These are phyloP conservation scores for Cutaneotrichosporon cutaneum DNA, from an alignment of 1,284 basidiomycete species.

Conservation along the genomic window DNA sequence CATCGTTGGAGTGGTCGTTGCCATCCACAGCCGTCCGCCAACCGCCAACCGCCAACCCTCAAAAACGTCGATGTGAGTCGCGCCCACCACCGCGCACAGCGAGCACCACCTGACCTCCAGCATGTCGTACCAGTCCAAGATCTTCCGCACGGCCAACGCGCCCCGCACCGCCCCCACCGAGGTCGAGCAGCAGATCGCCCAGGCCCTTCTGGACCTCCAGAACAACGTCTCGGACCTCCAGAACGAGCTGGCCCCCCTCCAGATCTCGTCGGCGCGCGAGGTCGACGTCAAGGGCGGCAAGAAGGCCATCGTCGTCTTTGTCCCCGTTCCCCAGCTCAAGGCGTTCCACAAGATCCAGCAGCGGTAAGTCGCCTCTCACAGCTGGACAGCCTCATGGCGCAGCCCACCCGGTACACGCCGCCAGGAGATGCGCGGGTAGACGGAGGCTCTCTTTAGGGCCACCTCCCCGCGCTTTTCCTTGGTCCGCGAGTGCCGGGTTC, in stretches of 20 bases:
- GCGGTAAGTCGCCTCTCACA: constrained; percentile 64
- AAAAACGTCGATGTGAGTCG: constrained; percentile 15
- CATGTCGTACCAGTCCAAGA: constrained; percentile 29
- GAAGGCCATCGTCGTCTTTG: constrained; percentile 99
- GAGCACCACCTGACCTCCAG: constrained; percentile 1
- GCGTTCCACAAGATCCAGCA: constrained; percentile 99
- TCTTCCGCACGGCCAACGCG: constrained; percentile 62
- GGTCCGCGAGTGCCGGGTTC: constrained; percentile 21
- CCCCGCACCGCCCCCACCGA: constrained; percentile 85
- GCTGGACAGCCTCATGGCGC: constrained; percentile 5
- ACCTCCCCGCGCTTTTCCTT: constrained; percentile 45
- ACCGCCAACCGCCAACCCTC: constrained; percentile 8
- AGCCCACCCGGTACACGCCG: constrained; percentile 12
- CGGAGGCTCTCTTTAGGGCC: constrained; percentile 54
- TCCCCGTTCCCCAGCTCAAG: constrained; percentile 95
- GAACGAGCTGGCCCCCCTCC: constrained; percentile 88
- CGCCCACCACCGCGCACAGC: background rate
- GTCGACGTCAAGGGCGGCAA: constrained; percentile 99
- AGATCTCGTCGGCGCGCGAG: constrained; percentile 97
- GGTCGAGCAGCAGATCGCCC: constrained; percentile 87
- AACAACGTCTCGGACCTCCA: constrained; percentile 98
- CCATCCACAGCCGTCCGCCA: constrained; percentile 2
- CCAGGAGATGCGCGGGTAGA: constrained; percentile 40
- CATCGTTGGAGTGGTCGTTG: background rate
- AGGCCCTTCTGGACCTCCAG: constrained; percentile 96